Base-by-base conservation (phyloP, 2,329 filamentous ascomycete species). In the Monascus ruber region DNA sequence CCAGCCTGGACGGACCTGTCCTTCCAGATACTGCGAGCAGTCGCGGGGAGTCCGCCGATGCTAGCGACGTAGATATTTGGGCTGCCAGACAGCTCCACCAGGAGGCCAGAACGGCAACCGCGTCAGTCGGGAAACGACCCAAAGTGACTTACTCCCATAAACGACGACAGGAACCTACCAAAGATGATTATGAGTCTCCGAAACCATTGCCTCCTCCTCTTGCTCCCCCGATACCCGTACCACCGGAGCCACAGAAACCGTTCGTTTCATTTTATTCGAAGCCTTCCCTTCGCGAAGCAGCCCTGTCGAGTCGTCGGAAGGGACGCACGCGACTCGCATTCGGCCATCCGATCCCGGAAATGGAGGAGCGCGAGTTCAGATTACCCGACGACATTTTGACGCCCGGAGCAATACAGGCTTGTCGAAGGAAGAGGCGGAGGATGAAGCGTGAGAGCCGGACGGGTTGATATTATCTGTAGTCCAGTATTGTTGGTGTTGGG, bases 221-320 rank as follows among this genome's bases (percentile, higher is more conserved):
- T 34, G 40, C 46, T 27, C 24, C 51, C 31, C 42, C 62, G 42
- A 34, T 47, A 10, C 45, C 53, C 17, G 42, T 46, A 38, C 36
- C 44, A 35, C 52, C 58, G 39, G 50, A 60, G 40, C 55, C 67
- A 27, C 59, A 68, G 10, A 74, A 71, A 42, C 81, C 84, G 31
- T 87, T 95, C 55, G 82, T 70, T n/a, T 94, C 85, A 0, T 95
- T 95, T 65, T 96, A 87, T 57, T 62, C 73, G 11, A 87, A 91
- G 63, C 78, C 74, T 24, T 80, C 93, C 54, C 73, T 89, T 44
- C 81, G 89, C 25, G 84, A 87, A 24, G 77, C 79, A 5, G 86
- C 88, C 6, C 63, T 94, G n/a, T 81, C 77, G 44, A 79, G 77
- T 48, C 71, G 77, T 36, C 74, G 86, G 28, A 77, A 84, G 38